phyloP scores from a whole-genome alignment of 2,329 filamentous ascomycete species.

The Nemania diffusa region DNA sequence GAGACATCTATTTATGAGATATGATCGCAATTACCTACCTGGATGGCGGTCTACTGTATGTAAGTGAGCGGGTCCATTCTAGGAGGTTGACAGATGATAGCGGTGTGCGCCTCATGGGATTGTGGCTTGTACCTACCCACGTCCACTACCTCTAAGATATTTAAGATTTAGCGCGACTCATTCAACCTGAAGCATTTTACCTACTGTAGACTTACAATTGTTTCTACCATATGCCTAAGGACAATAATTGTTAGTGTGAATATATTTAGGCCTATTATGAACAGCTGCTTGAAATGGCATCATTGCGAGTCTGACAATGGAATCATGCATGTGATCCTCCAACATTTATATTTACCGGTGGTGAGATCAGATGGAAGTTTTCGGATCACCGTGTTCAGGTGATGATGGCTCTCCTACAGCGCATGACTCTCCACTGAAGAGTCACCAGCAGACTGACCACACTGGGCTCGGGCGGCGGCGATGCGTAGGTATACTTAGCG shows the following conservation, averaged over 20 bases:
- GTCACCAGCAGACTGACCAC: not conserved
- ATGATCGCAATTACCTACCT: no score
- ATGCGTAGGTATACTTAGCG: not conserved
- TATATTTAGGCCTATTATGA: not conserved
- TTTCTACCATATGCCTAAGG: no score
- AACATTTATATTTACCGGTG: slow-evolving; percentile 3
- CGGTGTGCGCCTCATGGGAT: not conserved
- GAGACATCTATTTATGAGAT: not conserved
- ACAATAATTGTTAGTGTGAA: no score
- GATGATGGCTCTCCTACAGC: slow-evolving; percentile 19
- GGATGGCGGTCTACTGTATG: no score
- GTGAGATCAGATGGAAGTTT: slow-evolving; percentile 19
- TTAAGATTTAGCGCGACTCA: no score
- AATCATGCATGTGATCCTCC: slow-evolving; percentile 16
- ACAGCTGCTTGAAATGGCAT: not conserved
- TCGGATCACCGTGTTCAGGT: slow-evolving; percentile 12
- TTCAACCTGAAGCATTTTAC: no score
- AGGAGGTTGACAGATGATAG: not conserved
- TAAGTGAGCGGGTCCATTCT: no score
- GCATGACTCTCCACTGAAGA: slow-evolving; percentile 26
- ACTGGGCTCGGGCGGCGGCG: not conserved
- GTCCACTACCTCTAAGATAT: not conserved
- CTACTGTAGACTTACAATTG: no score
- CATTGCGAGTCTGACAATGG: not conserved
- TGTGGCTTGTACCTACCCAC: not conserved